Conservation (phyloP, 2,329 filamentous ascomycete genomes). For the Cladophialophora immunda region DNA sequence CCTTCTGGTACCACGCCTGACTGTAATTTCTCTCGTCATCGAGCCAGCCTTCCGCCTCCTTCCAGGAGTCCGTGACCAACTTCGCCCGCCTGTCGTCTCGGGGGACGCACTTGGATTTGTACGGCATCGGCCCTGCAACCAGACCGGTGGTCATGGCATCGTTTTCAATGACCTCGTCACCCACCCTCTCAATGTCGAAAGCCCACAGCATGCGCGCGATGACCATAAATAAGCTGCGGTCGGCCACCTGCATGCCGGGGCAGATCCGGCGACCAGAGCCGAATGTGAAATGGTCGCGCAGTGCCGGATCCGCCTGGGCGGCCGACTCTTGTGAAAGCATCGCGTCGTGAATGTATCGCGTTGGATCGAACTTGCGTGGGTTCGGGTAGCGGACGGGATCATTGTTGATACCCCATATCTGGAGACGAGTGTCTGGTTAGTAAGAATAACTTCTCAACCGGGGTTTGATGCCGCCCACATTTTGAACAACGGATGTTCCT, state of each 20-base stretch:
- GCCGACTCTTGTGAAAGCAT: conserved; percentile 46
- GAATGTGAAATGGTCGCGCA: conserved; percentile 32
- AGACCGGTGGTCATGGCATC: conserved; percentile 5
- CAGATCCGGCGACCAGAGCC: conserved; percentile 9
- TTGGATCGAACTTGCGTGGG: conserved; percentile 9
- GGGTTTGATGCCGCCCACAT: conserved; percentile 40
- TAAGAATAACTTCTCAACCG: neutral
- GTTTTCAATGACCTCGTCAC: conserved; percentile 2
- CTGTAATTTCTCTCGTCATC: conserved; percentile 20
- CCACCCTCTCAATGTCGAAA: conserved; percentile 3
- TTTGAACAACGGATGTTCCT: conserved; percentile 49
- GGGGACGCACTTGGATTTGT: conserved; percentile 9
- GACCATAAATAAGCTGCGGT: conserved; percentile 7
- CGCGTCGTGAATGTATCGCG: conserved; percentile 43
- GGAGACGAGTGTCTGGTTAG: neutral
- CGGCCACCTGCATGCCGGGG: conserved; percentile 4
- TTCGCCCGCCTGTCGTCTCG: conserved; percentile 1
- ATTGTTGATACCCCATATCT: conserved; percentile 13
- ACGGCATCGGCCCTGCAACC: conserved; percentile 7
- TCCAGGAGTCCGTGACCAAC: neutral
- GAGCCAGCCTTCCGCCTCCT: conserved; percentile 13
- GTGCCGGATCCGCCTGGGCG: conserved; percentile 40
- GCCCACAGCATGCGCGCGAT: conserved; percentile 9
- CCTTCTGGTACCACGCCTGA: conserved; percentile 20
- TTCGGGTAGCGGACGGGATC: conserved; percentile 33